phyloP scores from a whole-genome alignment of 495 filamentous ascomycete species.

The Lasiosphaeria ovina region DNA sequence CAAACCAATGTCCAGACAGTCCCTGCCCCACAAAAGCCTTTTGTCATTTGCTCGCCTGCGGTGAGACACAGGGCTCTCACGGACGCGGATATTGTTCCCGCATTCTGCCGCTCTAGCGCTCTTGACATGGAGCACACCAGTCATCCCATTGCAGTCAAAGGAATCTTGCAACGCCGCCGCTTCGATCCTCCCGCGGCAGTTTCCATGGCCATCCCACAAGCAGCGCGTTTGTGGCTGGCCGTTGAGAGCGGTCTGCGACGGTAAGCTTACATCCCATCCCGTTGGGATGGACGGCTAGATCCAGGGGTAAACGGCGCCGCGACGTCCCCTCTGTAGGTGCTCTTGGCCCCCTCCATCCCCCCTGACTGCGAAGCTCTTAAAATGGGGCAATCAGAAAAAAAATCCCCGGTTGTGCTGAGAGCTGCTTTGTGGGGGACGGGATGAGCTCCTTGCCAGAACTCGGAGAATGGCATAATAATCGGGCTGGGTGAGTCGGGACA shows the following conservation, averaged over 20 bases:
- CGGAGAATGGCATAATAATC: neutral
- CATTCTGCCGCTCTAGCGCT: constrained; percentile 14
- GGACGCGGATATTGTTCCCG: constrained; percentile 12
- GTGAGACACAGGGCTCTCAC: constrained; percentile 15
- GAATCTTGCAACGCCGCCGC: no score
- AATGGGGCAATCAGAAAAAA: neutral
- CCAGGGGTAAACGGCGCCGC: no score
- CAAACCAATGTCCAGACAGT: constrained; percentile 29
- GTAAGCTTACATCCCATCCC: no score
- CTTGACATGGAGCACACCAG: constrained; percentile 6
- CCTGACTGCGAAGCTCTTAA: no score
- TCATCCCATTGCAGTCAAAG: no score
- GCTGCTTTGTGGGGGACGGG: constrained; percentile 5
- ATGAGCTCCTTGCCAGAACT: neutral
- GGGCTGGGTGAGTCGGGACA: constrained; percentile 1
- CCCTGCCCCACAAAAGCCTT: constrained; percentile 13
- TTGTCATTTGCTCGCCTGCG: constrained; percentile 13
- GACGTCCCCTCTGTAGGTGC: no score
- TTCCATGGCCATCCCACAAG: no score
- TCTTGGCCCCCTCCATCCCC: no score
- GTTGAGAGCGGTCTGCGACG: no score
- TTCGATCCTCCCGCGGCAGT: no score
- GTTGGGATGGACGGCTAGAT: no score
- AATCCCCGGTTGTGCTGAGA: constrained; percentile 2
- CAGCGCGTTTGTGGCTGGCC: no score